Percentiles rank a stretch among this genome's conserved stretches.
Evolutionary conservation across 2,329 filamentous ascomycete species (phyloP).

Genomic region (Paraphaeosphaeria sporulosa): DNA sequence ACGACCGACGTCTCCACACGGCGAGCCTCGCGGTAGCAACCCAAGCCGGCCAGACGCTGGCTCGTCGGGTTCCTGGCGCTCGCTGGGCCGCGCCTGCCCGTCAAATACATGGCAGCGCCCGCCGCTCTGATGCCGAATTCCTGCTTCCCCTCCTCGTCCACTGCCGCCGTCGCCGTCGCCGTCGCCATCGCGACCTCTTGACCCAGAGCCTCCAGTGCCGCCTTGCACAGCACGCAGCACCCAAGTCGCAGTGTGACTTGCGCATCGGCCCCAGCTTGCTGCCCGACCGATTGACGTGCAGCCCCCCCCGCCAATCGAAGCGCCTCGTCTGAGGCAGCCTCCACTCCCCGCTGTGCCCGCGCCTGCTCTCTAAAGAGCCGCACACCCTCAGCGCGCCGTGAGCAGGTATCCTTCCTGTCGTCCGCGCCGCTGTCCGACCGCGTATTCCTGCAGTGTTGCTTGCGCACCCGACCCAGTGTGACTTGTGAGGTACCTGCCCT

Average conservation of each 20-base stretch:
- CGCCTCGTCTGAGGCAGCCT: slow-evolving; percentile 25
- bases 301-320: slow-evolving; percentile 35
- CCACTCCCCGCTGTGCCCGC: slow-evolving; percentile 26
- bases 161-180: not conserved
- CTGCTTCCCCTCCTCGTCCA: not conserved
- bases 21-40: slow-evolving; percentile 3
- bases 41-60: not conserved
- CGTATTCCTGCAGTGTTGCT: slow-evolving; percentile 28
- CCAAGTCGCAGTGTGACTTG: slow-evolving; percentile 24
- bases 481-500: slow-evolving; percentile 33
- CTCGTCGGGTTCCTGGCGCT: slow-evolving; percentile 33
- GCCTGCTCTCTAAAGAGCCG: slow-evolving; percentile 38
- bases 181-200: not conserved
- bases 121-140: too few species aligned
- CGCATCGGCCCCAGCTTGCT: slow-evolving; percentile 31
- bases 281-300: slow-evolving; percentile 46
- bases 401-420: slow-evolving; percentile 34
- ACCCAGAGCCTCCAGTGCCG: not conserved
- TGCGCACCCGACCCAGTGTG: slow-evolving; percentile 25
- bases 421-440: slow-evolving; percentile 23
- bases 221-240: not conserved
- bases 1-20: slow-evolving; percentile 23
- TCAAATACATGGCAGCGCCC: not conserved
- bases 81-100: slow-evolving; percentile 17
- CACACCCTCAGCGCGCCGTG: slow-evolving; percentile 26